Percentiles rank a stretch among this genome's conserved stretches.
Conservation (phyloP, 73 alveolate species). For the Paramecium bursaria region DNA sequence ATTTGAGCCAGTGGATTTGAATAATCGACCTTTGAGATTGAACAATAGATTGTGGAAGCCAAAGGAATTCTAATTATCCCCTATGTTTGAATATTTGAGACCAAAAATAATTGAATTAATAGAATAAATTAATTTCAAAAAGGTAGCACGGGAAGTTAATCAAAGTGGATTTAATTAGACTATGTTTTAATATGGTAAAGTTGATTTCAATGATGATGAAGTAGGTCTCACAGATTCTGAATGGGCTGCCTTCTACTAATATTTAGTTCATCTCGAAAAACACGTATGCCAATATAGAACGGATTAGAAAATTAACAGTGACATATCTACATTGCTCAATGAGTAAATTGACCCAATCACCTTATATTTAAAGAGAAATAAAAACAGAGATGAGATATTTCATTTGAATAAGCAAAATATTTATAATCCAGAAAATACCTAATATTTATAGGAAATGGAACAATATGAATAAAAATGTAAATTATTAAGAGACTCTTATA, state of each 20-base stretch:
- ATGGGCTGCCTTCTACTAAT: conserved; percentile 53
- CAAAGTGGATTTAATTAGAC: conserved; percentile 16
- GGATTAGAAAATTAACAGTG: conserved; percentile 2
- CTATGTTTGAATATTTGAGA: conserved; percentile 26
- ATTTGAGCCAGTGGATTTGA: conserved; percentile 25
- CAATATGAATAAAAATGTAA: background rate
- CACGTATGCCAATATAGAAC: background rate
- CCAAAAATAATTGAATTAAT: conserved; percentile 24
- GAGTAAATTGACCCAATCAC: background rate
- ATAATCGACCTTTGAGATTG: conserved; percentile 30
- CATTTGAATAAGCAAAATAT: no score
- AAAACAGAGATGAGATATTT: no score
- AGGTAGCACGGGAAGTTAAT: conserved; percentile 21
- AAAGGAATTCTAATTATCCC: conserved; percentile 14
- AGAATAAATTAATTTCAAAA: conserved; percentile 18
- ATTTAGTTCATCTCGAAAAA: conserved; percentile 35
- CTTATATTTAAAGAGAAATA: background rate
- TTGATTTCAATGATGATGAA: conserved; percentile 26
- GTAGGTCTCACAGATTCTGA: conserved; percentile 34
- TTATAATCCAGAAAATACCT: background rate
- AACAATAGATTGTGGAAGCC: conserved; percentile 41
- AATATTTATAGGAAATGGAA: no score
- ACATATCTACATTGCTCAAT: background rate
- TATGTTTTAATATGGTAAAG: conserved; percentile 40
- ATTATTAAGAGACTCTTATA: no score